phyloP scores from a whole-genome alignment of 2,329 filamentous ascomycete species.

The Colletotrichum navitas region DNA sequence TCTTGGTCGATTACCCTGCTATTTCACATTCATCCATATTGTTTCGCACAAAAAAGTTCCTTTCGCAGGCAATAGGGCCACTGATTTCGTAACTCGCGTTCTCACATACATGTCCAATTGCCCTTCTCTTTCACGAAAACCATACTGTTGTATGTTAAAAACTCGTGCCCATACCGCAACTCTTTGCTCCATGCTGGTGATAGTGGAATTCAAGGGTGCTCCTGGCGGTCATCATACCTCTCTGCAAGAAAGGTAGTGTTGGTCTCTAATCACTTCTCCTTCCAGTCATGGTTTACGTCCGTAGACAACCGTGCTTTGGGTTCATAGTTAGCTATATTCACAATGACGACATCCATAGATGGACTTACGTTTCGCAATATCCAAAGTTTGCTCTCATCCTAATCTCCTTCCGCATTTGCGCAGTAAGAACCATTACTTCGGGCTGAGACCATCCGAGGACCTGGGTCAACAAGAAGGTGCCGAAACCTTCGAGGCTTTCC shows the following conservation, averaged over 20 bases:
- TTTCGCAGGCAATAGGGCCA: background rate
- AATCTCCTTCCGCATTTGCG: constrained; percentile 44
- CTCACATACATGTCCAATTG: background rate
- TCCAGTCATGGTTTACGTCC: background rate
- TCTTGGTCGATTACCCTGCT: too few species aligned
- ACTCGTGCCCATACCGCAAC: background rate
- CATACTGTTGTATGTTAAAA: too few species aligned
- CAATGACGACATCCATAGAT: too few species aligned
- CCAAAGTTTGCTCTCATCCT: constrained; percentile 29
- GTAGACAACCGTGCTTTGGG: background rate
- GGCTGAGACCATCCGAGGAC: constrained; percentile 47
- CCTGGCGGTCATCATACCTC: background rate
- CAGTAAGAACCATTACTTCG: constrained; percentile 45
- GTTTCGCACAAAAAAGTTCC: too few species aligned
- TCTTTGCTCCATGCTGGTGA: background rate
- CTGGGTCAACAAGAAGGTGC: constrained; percentile 47
- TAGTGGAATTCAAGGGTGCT: background rate
- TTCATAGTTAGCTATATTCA: background rate
- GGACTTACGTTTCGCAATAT: constrained; percentile 34
- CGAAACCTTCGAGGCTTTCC: constrained; percentile 48
- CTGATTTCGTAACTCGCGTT: too few species aligned
- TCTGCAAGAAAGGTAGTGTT: background rate
- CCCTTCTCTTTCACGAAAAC: background rate
- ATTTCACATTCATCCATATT: too few species aligned
- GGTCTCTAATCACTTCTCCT: too few species aligned